Conservation (phyloP, 306 rosid genomes). For the Glycyrrhiza uralensis region DNA sequence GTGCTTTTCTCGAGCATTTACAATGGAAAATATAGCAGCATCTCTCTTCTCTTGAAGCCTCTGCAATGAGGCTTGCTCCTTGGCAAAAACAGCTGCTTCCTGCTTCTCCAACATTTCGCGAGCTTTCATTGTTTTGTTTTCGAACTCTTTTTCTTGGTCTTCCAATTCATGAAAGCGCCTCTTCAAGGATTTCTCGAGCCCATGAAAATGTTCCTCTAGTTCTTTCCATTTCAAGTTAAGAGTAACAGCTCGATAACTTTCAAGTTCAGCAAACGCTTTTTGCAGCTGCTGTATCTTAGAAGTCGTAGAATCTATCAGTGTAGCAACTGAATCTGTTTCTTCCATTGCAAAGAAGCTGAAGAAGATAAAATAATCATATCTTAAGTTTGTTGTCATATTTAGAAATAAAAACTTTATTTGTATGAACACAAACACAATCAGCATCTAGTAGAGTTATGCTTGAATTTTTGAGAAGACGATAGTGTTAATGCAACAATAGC, state of each 20-base stretch:
- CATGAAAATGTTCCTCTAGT: constrained; percentile 92
- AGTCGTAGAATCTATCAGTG: constrained; percentile 75
- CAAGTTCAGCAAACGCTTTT: constrained; percentile 98
- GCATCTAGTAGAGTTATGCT: neutral
- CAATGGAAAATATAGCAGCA: constrained; percentile 69
- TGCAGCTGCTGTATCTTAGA: constrained; percentile 97
- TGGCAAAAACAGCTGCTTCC: constrained; percentile 68
- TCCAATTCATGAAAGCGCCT: constrained; percentile 97
- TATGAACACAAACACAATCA: neutral
- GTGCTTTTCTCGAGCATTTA: constrained; percentile 70
- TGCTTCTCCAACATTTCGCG: constrained; percentile 66
- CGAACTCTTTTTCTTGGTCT: constrained; percentile 90
- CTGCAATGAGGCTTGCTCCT: constrained; percentile 72
- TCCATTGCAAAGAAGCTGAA: constrained; percentile 77
- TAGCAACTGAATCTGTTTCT: constrained; percentile 63
- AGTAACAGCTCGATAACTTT: constrained; percentile 84
- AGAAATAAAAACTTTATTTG: neutral
- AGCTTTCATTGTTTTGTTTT: constrained; percentile 63
- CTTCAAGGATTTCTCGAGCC: constrained; percentile 95
- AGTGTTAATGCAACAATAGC: neutral
- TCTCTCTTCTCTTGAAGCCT: constrained; percentile 86
- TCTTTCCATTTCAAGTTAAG: constrained; percentile 97
- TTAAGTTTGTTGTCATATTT: neutral
- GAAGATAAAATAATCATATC: neutral
- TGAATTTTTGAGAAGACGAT: neutral